These are phyloP conservation scores for Colletotrichum cordylinicola DNA, from an alignment of 2,329 filamentous ascomycete genomes.

Conservation along the genomic window DNA sequence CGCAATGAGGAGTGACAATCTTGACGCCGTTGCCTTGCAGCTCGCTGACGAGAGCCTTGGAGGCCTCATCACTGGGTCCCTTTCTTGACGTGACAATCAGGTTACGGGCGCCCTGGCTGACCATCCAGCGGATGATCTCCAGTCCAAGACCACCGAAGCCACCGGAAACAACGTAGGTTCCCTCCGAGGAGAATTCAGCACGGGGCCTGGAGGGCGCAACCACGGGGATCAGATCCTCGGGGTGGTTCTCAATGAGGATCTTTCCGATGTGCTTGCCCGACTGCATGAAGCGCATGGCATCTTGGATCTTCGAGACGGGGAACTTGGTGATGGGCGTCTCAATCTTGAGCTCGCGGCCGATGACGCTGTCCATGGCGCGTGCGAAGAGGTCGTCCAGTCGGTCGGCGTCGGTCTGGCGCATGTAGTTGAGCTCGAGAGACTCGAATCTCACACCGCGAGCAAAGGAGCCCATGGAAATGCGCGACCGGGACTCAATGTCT, in stretches of 20 bases:
- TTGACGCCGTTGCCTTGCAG: background rate
- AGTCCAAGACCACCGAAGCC: conserved; percentile 5
- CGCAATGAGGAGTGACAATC: conserved; percentile 13
- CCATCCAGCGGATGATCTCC: conserved; percentile 30
- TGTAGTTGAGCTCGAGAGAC: conserved; percentile 40
- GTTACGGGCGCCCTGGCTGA: conserved; percentile 32
- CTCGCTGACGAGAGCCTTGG: conserved; percentile 1
- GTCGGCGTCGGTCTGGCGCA: conserved; percentile 51
- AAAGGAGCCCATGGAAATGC: conserved; percentile 53
- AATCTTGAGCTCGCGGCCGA: conserved; percentile 23
- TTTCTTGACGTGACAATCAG: conserved; percentile 31
- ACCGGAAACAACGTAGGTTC: conserved; percentile 12
- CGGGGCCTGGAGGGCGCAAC: background rate
- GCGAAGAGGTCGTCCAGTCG: conserved; percentile 31
- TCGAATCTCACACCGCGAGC: background rate
- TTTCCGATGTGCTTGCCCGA: conserved; percentile 44
- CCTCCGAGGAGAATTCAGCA: background rate
- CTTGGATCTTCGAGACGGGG: conserved; percentile 26
- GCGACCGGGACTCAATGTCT: conserved; percentile 43
- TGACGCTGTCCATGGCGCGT: conserved; percentile 23
- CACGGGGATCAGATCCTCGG: background rate
- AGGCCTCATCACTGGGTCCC: conserved; percentile 19
- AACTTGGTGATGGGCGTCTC: conserved; percentile 33
- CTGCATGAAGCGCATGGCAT: conserved; percentile 42
- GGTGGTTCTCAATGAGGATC: conserved; percentile 29